These are phyloP conservation scores for Stygiomarasmius scandens DNA, from an alignment of 1,284 basidiomycete species.

Conservation along the genomic window DNA sequence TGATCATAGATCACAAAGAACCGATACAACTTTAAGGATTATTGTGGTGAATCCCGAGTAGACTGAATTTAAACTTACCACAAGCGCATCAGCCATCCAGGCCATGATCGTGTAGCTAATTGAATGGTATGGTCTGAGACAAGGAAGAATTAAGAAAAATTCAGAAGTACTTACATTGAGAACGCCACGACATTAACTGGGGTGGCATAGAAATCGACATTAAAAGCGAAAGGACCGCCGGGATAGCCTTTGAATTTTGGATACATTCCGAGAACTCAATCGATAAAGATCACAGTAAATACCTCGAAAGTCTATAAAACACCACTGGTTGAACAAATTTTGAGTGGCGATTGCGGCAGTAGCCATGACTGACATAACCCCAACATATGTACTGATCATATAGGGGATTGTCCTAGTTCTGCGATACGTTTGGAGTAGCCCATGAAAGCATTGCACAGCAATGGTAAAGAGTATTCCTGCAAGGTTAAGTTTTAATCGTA, in stretches of 20 bases:
- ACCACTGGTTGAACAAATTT: background rate
- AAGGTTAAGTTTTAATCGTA: background rate
- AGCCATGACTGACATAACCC: background rate
- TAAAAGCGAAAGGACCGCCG: background rate
- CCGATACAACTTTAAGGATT: slow-evolving; percentile 27
- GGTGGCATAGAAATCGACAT: background rate
- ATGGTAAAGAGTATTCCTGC: background rate
- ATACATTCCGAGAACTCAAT: background rate
- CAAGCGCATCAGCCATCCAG: background rate
- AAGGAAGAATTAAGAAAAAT: background rate
- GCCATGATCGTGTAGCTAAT: background rate
- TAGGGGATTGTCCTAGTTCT: background rate
- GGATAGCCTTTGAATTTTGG: background rate
- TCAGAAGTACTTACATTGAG: background rate
- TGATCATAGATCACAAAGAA: slow-evolving; percentile 27
- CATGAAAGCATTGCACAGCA: background rate
- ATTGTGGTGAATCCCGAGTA: background rate
- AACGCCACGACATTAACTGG: background rate
- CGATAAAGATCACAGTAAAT: too few species aligned
- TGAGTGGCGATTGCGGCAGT: background rate
- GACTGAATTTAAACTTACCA: background rate
- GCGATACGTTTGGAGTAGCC: background rate
- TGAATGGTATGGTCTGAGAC: background rate
- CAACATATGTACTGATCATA: background rate
- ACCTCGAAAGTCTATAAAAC: background rate